Conservation (phyloP, 768 basidiomycete genomes). For the Neoboletus magnificus region DNA sequence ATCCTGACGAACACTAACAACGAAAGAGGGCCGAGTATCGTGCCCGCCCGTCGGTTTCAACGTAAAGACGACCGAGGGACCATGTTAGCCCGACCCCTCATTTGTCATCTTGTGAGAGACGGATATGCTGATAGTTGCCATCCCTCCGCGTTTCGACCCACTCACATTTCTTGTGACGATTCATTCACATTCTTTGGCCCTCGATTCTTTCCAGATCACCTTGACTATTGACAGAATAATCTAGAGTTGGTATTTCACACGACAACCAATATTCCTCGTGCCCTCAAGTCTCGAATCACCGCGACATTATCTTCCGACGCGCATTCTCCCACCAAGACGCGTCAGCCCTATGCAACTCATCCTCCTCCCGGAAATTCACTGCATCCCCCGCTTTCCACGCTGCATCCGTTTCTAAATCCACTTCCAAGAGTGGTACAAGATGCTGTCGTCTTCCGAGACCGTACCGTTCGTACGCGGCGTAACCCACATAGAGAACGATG, state of each 20-base stretch:
- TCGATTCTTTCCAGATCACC: neutral
- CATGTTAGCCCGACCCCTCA: too few relatives aligned
- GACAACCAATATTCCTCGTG: neutral
- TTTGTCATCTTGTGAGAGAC: neutral
- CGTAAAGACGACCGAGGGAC: neutral
- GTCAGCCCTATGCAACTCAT: constrained; percentile 1
- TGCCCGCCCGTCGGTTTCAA: neutral
- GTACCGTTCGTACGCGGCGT: constrained; percentile 39
- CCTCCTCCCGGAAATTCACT: constrained; percentile 32
- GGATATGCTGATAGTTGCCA: neutral
- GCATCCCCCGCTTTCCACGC: constrained; percentile 51
- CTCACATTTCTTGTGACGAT: neutral
- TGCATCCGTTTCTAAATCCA: constrained; percentile 54
- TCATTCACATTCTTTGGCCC: neutral
- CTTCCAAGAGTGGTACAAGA: constrained; percentile 41
- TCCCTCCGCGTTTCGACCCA: neutral
- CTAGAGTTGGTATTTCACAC: neutral
- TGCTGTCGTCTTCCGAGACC: constrained; percentile 29
- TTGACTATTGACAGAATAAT: neutral
- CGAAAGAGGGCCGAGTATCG: neutral
- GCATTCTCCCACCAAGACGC: neutral
- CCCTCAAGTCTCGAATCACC: neutral
- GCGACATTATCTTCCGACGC: neutral
- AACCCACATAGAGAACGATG: constrained; percentile 43
- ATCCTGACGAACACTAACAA: neutral